Evolutionary conservation across 139 green algal species (phyloP), one percentile per base, ranked within the genome.

Genomic region (Chlorella sp.): DNA sequence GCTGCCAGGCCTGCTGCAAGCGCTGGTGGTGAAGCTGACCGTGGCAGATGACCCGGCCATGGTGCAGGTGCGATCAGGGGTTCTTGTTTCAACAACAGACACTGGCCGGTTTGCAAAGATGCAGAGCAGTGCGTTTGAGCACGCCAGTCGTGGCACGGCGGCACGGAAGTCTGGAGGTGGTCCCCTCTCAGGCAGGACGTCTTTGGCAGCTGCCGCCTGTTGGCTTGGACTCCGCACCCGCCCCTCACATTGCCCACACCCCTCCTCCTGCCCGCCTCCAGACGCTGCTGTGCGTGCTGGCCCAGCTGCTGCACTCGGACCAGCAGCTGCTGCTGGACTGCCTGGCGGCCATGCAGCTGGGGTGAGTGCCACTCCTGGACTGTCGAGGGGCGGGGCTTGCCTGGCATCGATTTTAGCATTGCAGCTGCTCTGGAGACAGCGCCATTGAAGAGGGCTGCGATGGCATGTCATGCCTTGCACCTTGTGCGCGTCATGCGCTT

Each of bases 241-340:
- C n/a, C n/a, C n/a, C n/a, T n/a, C n/a, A n/a, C n/a, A n/a, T n/a
- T n/a, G 8, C 11, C 46, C 46, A 54, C 46, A 19, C 46, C 46
- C 11, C 46, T 8, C 8, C 46, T 8, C 51, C 51, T 24, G 13
- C 16, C 46, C 46, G 46, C 51, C 51, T 24, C 13, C 51, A 89
- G 44, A 68, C 48, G 24, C 85, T 95, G 54, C 67, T 96, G 34
- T 64, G 89, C 38, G 88, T 95, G 60, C 40, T 96, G 34, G 90
- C 85, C 26, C 76, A 83, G 48, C 82, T 95, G 30, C 67, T 84
- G 43, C 88, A 85, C 54, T 32, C 82, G 14, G 58, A 92, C 58
- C 51, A 80, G 32, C 28, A 72, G 54, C 64, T 88, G 73, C 74
- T 93, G 56, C 40, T 94, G 34, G 85, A 92, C 80, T 88, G 87